Percentiles rank a stretch among this genome's conserved stretches.
Evolutionary conservation across 768 basidiomycete species (phyloP).

Genomic region (Boletus vinaceobasis): DNA sequence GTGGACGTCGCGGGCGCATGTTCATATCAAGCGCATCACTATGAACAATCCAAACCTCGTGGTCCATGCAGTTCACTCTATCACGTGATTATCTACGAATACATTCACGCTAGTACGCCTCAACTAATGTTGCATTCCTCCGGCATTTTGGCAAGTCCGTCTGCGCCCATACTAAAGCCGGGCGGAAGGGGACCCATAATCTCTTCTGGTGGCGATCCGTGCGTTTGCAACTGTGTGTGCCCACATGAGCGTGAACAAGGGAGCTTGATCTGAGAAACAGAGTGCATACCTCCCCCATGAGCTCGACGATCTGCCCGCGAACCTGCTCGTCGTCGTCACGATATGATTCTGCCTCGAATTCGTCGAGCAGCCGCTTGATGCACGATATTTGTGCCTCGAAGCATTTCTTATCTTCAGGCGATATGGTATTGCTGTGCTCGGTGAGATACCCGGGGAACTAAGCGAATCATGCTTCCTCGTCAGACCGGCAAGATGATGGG

Average conservation of each 20-base stretch:
- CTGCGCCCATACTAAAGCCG: constrained; percentile 53
- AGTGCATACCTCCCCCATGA: constrained; percentile 68
- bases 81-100: constrained; percentile 9
- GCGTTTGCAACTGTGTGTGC: constrained; percentile 50
- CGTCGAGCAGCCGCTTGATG: constrained; percentile 54
- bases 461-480: constrained; percentile 13
- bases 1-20: constrained; percentile 18
- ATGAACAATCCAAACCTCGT: constrained; percentile 3
- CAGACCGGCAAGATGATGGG: not conserved
- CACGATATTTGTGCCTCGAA: constrained; percentile 59
- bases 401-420: constrained; percentile 55
- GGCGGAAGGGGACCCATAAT: constrained; percentile 83
- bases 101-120: not conserved
- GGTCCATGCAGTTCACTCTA: not conserved
- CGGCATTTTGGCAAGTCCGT: constrained; percentile 51
- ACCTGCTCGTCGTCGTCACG: constrained; percentile 50
- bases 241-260: not conserved
- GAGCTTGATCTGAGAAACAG: not conserved
- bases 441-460: constrained; percentile 79
- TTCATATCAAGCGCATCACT: constrained; percentile 13
- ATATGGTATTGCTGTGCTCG: constrained; percentile 50
- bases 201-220: constrained; percentile 75
- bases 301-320: constrained; percentile 49
- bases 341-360: constrained; percentile 64
- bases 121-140: constrained; percentile 19